phyloP scores from a whole-genome alignment of 192 early-diverging fungal species.

The Coemansia sp. region DNA sequence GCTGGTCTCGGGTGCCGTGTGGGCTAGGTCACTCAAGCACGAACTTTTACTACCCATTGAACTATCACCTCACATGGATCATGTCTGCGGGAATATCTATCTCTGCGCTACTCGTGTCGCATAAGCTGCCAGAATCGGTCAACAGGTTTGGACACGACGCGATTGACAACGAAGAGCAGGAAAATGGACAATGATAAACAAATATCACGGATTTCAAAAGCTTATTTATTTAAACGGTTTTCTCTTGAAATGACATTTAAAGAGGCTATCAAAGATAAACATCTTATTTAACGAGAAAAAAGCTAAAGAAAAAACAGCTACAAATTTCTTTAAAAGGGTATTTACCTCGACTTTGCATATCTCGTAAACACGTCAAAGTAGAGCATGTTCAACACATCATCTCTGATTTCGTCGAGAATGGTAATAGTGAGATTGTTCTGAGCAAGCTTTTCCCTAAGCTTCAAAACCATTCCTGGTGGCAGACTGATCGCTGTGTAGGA shows the following conservation, averaged over 20 bases:
- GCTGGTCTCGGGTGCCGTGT: constrained; percentile 8
- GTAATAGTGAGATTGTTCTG: constrained; percentile 33
- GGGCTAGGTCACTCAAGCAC: constrained; percentile 17
- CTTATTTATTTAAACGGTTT: too few species aligned
- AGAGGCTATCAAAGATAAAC: too few species aligned
- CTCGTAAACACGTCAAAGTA: constrained; percentile 49
- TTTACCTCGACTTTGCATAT: constrained; percentile 42
- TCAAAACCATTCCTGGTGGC: constrained; percentile 35
- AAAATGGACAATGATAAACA: too few species aligned
- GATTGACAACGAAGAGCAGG: background rate
- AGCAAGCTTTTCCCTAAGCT: constrained; percentile 35
- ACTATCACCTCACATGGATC: constrained; percentile 2
- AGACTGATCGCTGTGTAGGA: constrained; percentile 42
- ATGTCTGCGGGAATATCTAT: background rate
- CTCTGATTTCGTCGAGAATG: constrained; percentile 51
- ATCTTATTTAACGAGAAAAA: too few species aligned
- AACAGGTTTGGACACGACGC: constrained; percentile 5
- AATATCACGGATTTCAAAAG: too few species aligned
- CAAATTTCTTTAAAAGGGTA: too few species aligned
- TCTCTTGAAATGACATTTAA: too few species aligned
- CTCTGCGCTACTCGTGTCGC: background rate
- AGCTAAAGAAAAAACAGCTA: too few species aligned
- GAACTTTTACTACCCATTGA: constrained; percentile 1
- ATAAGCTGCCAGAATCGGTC: constrained; percentile 2
- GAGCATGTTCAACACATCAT: constrained; percentile 50